These are phyloP conservation scores for Nicotiana knightiana DNA, from an alignment of 257 asterid species.

Conservation along the genomic window DNA sequence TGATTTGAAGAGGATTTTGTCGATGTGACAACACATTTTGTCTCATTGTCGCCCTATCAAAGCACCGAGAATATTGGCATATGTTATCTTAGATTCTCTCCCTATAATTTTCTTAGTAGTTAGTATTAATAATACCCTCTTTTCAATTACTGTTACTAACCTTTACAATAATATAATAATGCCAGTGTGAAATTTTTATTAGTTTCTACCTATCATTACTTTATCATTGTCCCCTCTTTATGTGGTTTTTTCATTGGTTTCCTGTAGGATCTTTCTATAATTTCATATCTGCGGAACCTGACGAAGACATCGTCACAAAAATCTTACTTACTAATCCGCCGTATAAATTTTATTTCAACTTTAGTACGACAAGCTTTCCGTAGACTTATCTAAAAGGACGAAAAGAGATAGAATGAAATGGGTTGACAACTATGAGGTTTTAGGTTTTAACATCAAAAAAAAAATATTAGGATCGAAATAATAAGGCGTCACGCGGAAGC, in stretches of 20 bases:
- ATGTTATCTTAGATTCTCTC: slow-evolving; percentile 26
- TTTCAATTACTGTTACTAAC: neutral
- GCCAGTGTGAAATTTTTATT: neutral
- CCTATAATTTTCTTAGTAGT: neutral
- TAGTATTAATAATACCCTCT: neutral
- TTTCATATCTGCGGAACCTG: neutral
- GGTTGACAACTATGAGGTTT: too few relatives aligned
- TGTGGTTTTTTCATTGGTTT: slow-evolving; percentile 13
- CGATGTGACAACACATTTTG: slow-evolving; percentile 55
- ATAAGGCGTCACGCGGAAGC: rapidly evolving
- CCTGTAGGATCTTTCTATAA: slow-evolving; percentile 6
- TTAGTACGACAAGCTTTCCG: neutral
- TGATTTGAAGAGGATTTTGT: slow-evolving; percentile 28
- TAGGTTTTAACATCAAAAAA: too few relatives aligned
- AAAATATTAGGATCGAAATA: too few relatives aligned
- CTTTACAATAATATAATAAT: neutral
- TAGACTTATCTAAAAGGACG: neutral
- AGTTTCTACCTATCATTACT: neutral
- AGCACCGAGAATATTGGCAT: slow-evolving; percentile 57
- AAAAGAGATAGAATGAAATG: too few relatives aligned
- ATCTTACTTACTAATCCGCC: neutral
- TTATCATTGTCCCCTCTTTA: slow-evolving; percentile 16
- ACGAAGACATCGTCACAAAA: neutral
- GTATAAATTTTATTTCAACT: neutral
- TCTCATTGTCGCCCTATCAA: slow-evolving; percentile 61